Base-by-base conservation (phyloP, 2,329 filamentous ascomycete genomes). In the Geosmithia morbida region DNA sequence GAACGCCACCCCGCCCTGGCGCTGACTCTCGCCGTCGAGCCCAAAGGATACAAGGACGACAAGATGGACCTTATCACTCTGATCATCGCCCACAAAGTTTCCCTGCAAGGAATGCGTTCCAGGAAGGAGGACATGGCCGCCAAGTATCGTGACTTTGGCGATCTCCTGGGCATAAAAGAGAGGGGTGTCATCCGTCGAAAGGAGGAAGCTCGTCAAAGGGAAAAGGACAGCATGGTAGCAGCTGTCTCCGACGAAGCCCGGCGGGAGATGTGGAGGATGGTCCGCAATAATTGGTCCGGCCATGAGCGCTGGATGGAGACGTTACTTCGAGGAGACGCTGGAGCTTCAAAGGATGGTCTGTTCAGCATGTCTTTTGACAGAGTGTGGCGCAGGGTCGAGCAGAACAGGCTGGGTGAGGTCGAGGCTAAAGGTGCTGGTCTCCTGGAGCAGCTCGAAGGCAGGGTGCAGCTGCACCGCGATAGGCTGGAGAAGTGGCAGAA, bases 221-320 rank as follows among this genome's bases (percentile, higher is more conserved):
- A 64, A 22, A 49, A 54, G 3, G 47, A 55, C 1, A 50, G 52
- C 2, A 51, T 52, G 0, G 51, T 58, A 16, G 57, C 61, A 14
- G 57, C 63, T 22, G 52, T 70, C 7, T 61, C 71, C 0, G 64
- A 70, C 11, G 63, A 70, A 40, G 59, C 65, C 3, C 69, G 65
- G 43, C 53, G 61, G 0, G 66, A 76, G 40, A 65, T 87, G 48
- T 72, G 81, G 54, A 75, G 74, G 41, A 70, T 74, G 2, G 66
- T 88, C 29, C 71, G 74, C 37, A 79, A 81, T 51, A 86, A 87
- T 53, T 95, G 88, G 88, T 71, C 85, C 14, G 88, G 87, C 2
- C 79, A 82, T 56, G 76, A 82, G 50, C 74, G 77, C 48, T 90
- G 87, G 82, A 73, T 86, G 55, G 75, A 86, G 44, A 70, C 77